Evolutionary conservation across 208 protist species (phyloP).

Genomic region (Crithidia fasciculata): DNA sequence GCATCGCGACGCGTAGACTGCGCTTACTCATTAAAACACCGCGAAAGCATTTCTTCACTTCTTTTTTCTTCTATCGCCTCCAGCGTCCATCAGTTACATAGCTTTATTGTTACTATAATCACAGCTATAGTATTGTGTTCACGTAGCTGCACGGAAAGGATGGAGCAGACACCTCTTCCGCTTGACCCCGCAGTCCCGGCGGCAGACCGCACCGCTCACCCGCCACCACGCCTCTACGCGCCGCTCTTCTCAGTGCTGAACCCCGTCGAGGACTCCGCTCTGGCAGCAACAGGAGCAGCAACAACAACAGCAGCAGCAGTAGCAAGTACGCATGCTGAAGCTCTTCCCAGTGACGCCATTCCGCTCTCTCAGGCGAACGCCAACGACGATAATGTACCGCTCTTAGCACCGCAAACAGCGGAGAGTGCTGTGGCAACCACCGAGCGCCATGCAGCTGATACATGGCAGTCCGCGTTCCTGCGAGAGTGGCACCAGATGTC

Average conservation of each 20-base stretch:
- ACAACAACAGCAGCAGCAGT: not conserved
- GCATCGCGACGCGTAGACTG: too few species aligned
- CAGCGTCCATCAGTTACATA: too few species aligned
- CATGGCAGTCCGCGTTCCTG: not conserved
- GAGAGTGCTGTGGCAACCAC: not conserved
- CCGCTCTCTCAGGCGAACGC: not conserved
- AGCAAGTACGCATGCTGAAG: too few species aligned
- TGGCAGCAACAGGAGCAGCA: not conserved
- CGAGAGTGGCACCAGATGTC: conserved; percentile 8
- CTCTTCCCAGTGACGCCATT: not conserved
- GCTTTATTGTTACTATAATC: too few species aligned
- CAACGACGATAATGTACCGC: not conserved
- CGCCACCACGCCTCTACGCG: not conserved
- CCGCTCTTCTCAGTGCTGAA: conserved; percentile 7
- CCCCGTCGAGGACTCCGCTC: conserved; percentile 4
- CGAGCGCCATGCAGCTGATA: not conserved
- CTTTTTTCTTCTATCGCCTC: too few species aligned
- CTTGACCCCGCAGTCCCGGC: too few species aligned
- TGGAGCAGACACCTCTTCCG: too few species aligned
- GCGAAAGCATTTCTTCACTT: too few species aligned
- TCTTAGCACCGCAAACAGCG: not conserved
- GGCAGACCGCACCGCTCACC: not conserved
- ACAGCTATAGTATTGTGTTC: too few species aligned
- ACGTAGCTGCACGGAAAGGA: too few species aligned
- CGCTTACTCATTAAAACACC: too few species aligned